Percentiles rank a stretch among this genome's conserved stretches.
Evolutionary conservation across 2,329 filamentous ascomycete species (phyloP).

Genomic region (Fusarium sambucinum): DNA sequence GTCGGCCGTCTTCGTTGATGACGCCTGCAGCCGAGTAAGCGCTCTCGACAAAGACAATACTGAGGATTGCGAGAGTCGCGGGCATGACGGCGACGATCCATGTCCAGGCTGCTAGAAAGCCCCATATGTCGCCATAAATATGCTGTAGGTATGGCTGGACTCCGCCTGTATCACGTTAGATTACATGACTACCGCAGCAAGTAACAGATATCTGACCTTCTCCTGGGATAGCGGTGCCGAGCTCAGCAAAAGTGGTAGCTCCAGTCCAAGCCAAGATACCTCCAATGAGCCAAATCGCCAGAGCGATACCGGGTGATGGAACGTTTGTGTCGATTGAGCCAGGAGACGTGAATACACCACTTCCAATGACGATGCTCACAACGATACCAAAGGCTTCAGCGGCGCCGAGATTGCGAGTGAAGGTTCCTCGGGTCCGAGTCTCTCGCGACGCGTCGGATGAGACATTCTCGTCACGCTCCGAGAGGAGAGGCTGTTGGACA

Average conservation of each 20-base stretch:
- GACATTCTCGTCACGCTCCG: constrained; percentile 14
- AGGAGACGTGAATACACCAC: constrained; percentile 74
- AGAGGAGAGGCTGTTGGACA: constrained; percentile 34
- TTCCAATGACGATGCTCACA: constrained; percentile 73
- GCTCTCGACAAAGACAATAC: constrained; percentile 72
- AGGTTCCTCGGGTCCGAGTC: constrained; percentile 43
- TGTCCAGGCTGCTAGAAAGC: constrained; percentile 74
- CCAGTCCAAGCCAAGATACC: constrained; percentile 74
- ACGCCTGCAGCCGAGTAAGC: constrained; percentile 66
- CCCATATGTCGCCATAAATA: constrained; percentile 70
- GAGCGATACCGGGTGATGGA: constrained; percentile 68
- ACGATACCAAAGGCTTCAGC: constrained; percentile 69
- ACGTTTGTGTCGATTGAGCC: constrained; percentile 73
- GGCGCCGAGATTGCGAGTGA: constrained; percentile 60
- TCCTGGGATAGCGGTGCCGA: constrained; percentile 72
- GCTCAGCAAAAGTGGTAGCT: constrained; percentile 70
- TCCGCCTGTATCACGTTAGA: constrained; percentile 57
- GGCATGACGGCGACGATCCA: constrained; percentile 75
- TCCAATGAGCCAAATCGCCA: constrained; percentile 71
- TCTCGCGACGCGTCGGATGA: constrained; percentile 11
- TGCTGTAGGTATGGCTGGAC: constrained; percentile 72
- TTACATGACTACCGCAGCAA: not conserved
- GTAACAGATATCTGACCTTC: constrained; percentile 58
- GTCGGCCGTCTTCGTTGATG: constrained; percentile 57
- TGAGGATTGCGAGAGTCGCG: constrained; percentile 72